Evolutionary conservation across 1,139 yeast species (phyloP).

Genomic region (Scheffersomyces lignicola): DNA sequence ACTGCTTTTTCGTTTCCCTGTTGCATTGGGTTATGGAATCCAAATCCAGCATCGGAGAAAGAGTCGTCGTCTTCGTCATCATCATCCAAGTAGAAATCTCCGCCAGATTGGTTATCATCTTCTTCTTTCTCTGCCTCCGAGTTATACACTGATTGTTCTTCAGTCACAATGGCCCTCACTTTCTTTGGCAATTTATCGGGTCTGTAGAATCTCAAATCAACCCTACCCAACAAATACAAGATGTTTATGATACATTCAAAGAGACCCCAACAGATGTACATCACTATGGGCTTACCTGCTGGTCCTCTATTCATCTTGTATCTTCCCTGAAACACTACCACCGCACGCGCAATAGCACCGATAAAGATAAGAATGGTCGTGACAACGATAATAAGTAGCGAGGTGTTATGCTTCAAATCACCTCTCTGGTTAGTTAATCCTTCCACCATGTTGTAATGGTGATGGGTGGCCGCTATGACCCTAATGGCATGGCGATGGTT

Average conservation of each 20-base stretch:
- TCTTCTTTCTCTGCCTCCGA: constrained; percentile 13
- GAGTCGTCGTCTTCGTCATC: no score
- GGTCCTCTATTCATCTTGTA: constrained; percentile 24
- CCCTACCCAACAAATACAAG: constrained; percentile 59
- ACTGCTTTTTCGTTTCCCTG: neutral
- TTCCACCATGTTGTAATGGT: constrained; percentile 42
- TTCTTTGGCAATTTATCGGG: constrained; percentile 56
- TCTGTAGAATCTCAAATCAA: constrained; percentile 76
- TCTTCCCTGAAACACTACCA: constrained; percentile 48
- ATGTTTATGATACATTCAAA: constrained; percentile 59
- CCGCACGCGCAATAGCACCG: constrained; percentile 58
- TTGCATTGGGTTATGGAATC: constrained; percentile 4
- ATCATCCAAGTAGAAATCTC: constrained; percentile 2
- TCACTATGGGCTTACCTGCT: constrained; percentile 46
- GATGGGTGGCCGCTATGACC: constrained; percentile 49
- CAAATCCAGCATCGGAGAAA: constrained; percentile 11
- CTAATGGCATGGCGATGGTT: constrained; percentile 53
- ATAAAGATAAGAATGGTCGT: constrained; percentile 57
- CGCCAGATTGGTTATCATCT: constrained; percentile 4
- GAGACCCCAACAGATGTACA: constrained; percentile 66
- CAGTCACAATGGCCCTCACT: constrained; percentile 43
- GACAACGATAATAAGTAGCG: constrained; percentile 46
- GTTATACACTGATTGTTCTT: constrained; percentile 33
- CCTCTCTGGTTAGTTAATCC: constrained; percentile 47
- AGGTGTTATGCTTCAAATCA: constrained; percentile 49